Percentiles rank a stretch among this genome's conserved stretches.
These are phyloP conservation scores for Juglanconis oblonga DNA, from an alignment of 2,329 filamentous ascomycete genomes.

Conservation along the genomic window DNA sequence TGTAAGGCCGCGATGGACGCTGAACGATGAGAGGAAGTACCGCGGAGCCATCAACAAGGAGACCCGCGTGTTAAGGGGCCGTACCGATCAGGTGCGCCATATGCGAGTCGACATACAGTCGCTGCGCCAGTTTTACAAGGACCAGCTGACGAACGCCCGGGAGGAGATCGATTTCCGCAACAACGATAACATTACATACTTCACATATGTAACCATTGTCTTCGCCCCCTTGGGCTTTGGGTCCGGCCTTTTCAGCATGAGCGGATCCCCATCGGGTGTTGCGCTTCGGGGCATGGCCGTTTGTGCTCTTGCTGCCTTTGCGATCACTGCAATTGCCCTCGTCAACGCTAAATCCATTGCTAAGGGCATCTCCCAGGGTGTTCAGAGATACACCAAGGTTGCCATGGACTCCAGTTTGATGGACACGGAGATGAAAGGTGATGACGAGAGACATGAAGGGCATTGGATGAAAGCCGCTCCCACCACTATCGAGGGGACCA, in stretches of 20 bases:
- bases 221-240: conserved; percentile 32
- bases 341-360: no score
- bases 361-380: no score
- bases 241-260: conserved; percentile 31
- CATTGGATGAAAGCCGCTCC: no score
- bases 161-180: conserved; percentile 16
- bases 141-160: conserved; percentile 2
- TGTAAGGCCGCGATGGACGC: conserved; percentile 30
- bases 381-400: no score
- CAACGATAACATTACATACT: conserved; percentile 29
- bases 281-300: conserved; percentile 7
- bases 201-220: conserved; percentile 33
- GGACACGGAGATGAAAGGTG: no score
- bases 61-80: no score
- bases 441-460: no score
- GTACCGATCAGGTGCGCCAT: no score
- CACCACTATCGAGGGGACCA: no score
- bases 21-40: conserved; percentile 30
- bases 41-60: conserved; percentile 16
- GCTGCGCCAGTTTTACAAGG: no score
- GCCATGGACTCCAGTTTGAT: no score
- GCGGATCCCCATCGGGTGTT: conserved; percentile 18
- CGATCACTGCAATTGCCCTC: neutral
- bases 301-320: conserved; percentile 17
- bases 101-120: no score